A percentile compares a stretch with the other conserved stretches of the same genome.
These are phyloP conservation scores for Trametes polyzona DNA, from an alignment of 1,284 basidiomycete species.

Conservation along the genomic window DNA sequence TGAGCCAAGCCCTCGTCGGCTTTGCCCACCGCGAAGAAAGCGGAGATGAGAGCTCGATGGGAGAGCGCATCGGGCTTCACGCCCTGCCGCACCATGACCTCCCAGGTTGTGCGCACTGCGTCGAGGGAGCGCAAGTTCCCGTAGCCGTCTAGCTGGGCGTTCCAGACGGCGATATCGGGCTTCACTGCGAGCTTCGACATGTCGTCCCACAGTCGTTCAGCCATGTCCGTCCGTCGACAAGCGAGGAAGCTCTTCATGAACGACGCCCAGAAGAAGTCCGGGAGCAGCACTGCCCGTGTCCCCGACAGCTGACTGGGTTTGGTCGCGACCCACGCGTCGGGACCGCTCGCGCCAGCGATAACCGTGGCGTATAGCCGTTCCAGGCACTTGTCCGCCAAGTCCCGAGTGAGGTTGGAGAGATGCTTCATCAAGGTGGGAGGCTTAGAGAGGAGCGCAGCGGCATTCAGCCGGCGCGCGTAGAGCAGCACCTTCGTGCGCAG, in stretches of 20 bases:
- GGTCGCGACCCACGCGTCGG: conserved; percentile 50
- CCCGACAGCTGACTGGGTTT: conserved; percentile 39
- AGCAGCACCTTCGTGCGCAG: conserved; percentile 44
- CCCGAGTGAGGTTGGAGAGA: conserved; percentile 47
- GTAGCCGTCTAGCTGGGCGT: conserved; percentile 64
- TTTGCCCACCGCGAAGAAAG: conserved; percentile 52
- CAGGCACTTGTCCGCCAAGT: conserved; percentile 38
- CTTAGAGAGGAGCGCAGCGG: conserved; percentile 54
- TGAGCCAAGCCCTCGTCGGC: conserved; percentile 49
- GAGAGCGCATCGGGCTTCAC: conserved; percentile 57
- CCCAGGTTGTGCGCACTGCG: conserved; percentile 59
- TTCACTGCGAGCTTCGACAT: conserved; percentile 51
- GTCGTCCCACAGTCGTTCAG: conserved; percentile 66
- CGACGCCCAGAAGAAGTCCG: conserved; percentile 59
- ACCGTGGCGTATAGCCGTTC: conserved; percentile 52
- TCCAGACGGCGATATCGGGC: conserved; percentile 62
- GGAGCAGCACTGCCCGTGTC: conserved; percentile 51
- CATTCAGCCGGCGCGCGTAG: conserved; percentile 51
- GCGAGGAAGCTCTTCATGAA: conserved; percentile 66
- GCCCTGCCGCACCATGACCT: conserved; percentile 55
- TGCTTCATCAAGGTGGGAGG: conserved; percentile 55
- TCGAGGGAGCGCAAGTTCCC: conserved; percentile 49
- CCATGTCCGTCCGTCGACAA: conserved; percentile 55
- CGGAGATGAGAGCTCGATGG: conserved; percentile 65
- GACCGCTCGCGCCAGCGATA: conserved; percentile 51